Evolutionary conservation across 2,329 filamentous ascomycete genomes (phyloP), one percentile per base, ranked within the genome.

Genomic region (Torrubiella hemipterigena): DNA sequence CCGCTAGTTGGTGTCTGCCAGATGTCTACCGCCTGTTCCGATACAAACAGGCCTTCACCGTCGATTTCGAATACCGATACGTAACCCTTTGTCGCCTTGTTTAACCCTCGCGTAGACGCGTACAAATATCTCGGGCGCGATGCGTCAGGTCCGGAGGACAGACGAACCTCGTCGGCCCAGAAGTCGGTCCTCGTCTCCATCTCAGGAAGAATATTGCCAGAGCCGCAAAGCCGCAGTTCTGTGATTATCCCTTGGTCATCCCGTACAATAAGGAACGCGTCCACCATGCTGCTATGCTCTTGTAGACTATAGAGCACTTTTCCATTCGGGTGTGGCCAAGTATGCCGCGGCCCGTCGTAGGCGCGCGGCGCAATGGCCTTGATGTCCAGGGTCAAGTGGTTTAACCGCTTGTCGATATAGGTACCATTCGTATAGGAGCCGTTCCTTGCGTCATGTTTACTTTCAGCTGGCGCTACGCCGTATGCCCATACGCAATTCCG

Each of bases 211-310:
- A 41, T 30, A 14, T 30, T 30, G 19, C 30, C 29, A n/a, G 38
- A 36, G 17, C 36, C 27, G 17, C 39, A 10, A 24, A 41, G 40
- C 11, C 27, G 13, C 22, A 42, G 34, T n/a, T 21, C 23, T 11
- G 24, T 26, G 12, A 35, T 30, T n/a, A 24, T 27, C 7, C 33
- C 33, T n/a, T 27, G 13, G 3, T 12, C 31, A 17, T 29, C 30
- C 13, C 7, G 33, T 9, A 21, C 32, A 12, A 41, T 19, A 14
- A 24, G 16, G 21, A 42, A 42, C 10, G 36, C 38, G 23, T 42
- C 40, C 10, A 41, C 40, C 36, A 42, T 41, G 27, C 36, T 33
- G 36, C 40, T 42, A 33, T 42, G 40, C 34, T 42, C 40, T 28
- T 42, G 38, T 23, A 42, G 30, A 27, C 37, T 35, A 20, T 42